Evolutionary conservation across 2,329 filamentous ascomycete genomes (phyloP).

Genomic region (Ciborinia camelliae): DNA sequence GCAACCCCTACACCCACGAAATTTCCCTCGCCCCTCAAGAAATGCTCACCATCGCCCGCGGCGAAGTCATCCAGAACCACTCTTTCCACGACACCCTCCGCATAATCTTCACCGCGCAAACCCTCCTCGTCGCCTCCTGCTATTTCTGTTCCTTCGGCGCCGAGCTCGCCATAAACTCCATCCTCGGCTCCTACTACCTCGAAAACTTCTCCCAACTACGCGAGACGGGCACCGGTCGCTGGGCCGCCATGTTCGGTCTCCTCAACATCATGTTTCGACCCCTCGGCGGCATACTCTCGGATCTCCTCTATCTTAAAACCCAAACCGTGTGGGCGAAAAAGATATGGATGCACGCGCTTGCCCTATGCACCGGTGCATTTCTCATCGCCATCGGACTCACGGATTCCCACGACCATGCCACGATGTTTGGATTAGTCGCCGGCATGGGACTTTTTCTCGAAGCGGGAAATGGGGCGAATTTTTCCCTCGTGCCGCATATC

Average conservation of each 20-base stretch:
- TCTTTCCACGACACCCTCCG: slow-evolving; percentile 47
- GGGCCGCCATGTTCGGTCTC: slow-evolving; percentile 73
- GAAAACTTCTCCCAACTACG: slow-evolving; percentile 56
- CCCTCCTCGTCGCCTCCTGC: slow-evolving; percentile 52
- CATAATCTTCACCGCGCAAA: slow-evolving; percentile 52
- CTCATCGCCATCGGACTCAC: slow-evolving; percentile 60
- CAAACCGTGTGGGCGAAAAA: slow-evolving; percentile 63
- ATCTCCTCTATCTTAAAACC: slow-evolving; percentile 37
- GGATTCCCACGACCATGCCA: slow-evolving; percentile 57
- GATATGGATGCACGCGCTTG: slow-evolving; percentile 54
- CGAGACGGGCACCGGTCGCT: slow-evolving; percentile 55
- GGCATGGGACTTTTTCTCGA: slow-evolving; percentile 80
- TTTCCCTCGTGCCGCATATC: slow-evolving; percentile 81
- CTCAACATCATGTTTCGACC: slow-evolving; percentile 68
- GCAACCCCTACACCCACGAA: slow-evolving; percentile 40
- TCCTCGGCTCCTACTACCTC: slow-evolving; percentile 57
- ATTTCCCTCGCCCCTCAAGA: slow-evolving; percentile 47
- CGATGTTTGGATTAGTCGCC: slow-evolving; percentile 73
- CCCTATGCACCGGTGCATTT: slow-evolving; percentile 55
- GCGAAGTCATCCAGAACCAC: slow-evolving; percentile 54
- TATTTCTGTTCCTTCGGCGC: slow-evolving; percentile 63
- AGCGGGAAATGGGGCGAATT: slow-evolving; percentile 82
- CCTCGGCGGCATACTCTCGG: slow-evolving; percentile 57
- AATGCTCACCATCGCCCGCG: slow-evolving; percentile 52
- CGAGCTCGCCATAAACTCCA: slow-evolving; percentile 60